A percentile compares a stretch with the other conserved stretches of the same genome.
phyloP scores from a whole-genome alignment of 1,284 basidiomycete species.

The Psilocybe mexicana region DNA sequence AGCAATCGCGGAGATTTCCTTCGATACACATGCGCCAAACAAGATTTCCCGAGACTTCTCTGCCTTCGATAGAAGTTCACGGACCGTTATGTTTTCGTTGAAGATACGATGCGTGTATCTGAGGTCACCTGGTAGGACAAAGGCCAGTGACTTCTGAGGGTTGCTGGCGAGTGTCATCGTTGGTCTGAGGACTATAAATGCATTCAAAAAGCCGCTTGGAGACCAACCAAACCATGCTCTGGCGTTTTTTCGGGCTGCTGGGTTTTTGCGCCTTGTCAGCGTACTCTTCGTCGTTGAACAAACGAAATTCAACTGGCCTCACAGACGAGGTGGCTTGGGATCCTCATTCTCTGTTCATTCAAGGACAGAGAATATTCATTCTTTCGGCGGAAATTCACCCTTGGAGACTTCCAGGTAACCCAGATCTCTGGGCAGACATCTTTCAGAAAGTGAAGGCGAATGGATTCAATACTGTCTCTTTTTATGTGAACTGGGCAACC shows the following conservation, averaged over 20 bases:
- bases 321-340: slow-evolving; percentile 56
- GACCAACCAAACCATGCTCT: background rate
- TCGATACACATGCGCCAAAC: background rate
- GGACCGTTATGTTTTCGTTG: background rate
- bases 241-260: slow-evolving; percentile 12
- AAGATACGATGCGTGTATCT: background rate
- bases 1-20: background rate
- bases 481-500: slow-evolving; percentile 51
- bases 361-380: slow-evolving; percentile 51
- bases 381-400: slow-evolving; percentile 52
- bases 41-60: background rate
- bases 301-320: slow-evolving; percentile 43
- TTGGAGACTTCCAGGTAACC: slow-evolving; percentile 48
- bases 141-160: background rate
- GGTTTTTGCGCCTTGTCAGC: slow-evolving; percentile 9
- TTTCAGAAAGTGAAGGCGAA: slow-evolving; percentile 60
- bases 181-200: background rate
- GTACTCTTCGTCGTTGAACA: slow-evolving; percentile 6
- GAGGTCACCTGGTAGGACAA: slow-evolving; percentile 6
- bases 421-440: slow-evolving; percentile 54
- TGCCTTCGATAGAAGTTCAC: background rate
- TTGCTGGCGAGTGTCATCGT: background rate
- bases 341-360: slow-evolving; percentile 47
- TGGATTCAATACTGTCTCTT: slow-evolving; percentile 60
- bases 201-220: background rate